These are phyloP conservation scores for Butyriboletus loyo DNA, from an alignment of 768 basidiomycete species.

Conservation along the genomic window DNA sequence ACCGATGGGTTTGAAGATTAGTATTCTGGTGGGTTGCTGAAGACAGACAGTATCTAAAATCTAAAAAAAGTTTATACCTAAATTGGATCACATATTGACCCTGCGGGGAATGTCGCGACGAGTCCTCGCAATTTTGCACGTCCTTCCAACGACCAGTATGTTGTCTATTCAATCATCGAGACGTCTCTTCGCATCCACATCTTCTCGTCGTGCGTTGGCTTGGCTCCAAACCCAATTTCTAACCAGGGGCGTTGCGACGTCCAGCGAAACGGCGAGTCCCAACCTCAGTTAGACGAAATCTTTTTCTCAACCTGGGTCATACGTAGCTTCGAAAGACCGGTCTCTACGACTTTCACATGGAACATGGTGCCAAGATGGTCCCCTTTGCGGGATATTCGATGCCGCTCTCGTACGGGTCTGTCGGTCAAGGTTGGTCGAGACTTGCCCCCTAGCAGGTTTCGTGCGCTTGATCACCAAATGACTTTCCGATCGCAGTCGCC, in stretches of 20 bases:
- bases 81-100: not conserved
- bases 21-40: not conserved
- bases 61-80: not conserved
- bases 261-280: slow-evolving; percentile 18
- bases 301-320: not conserved
- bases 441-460: not conserved
- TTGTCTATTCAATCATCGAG: not conserved
- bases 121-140: not conserved
- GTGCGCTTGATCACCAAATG: slow-evolving; percentile 9
- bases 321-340: slow-evolving; percentile 59
- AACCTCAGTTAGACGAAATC: not conserved
- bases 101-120: slow-evolving; percentile 1
- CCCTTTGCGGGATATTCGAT: slow-evolving; percentile 95
- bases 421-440: slow-evolving; percentile 65
- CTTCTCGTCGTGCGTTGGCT: not conserved
- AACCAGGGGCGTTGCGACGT: slow-evolving; percentile 18
- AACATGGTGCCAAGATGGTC: slow-evolving; percentile 89
- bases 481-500: slow-evolving; percentile 50
- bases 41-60: no score
- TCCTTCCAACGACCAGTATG: slow-evolving; percentile 11
- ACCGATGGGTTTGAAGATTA: slow-evolving; percentile 3
- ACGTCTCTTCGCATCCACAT: not conserved
- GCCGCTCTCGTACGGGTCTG: slow-evolving; percentile 82
- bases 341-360: slow-evolving; percentile 85
- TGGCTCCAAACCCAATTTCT: not conserved